Evolutionary conservation across 2,329 filamentous ascomycete genomes (phyloP).

Genomic region (Exophiala viscosa): DNA sequence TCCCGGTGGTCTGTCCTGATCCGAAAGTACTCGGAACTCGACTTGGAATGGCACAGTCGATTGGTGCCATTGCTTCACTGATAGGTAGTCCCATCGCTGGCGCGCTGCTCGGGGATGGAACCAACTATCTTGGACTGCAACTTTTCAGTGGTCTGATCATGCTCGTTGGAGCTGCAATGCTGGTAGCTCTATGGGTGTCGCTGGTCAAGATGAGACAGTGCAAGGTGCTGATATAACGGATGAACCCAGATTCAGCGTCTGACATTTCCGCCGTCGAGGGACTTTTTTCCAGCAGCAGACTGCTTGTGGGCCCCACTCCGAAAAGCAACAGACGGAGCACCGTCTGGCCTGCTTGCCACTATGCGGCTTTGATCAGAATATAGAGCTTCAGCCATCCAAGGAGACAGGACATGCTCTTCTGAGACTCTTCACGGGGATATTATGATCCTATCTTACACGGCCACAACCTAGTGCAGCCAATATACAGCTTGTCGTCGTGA

Average conservation of each 20-base stretch:
- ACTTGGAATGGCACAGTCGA: conserved; percentile 49
- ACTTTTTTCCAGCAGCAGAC: not conserved
- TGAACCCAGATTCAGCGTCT: not conserved
- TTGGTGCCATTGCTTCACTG: conserved; percentile 47
- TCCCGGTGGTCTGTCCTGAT: conserved; percentile 50
- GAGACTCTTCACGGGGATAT: not conserved
- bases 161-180: conserved; percentile 36
- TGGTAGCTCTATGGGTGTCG: conserved; percentile 29
- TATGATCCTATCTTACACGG: not conserved
- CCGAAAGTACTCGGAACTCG: conserved; percentile 44
- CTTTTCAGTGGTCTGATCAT: conserved; percentile 43
- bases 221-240: conserved; percentile 16
- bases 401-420: too few species aligned
- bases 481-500: not conserved
- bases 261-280: not conserved
- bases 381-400: too few species aligned
- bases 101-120: conserved; percentile 38
- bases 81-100: conserved; percentile 50
- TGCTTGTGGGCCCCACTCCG: too few species aligned
- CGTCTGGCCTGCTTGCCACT: too few species aligned
- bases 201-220: conserved; percentile 22
- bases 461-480: not conserved
- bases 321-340: not conserved
- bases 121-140: conserved; percentile 44
- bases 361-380: too few species aligned